Evolutionary conservation across 495 filamentous ascomycete species (phyloP).

Genomic region (Physcia stellaris): DNA sequence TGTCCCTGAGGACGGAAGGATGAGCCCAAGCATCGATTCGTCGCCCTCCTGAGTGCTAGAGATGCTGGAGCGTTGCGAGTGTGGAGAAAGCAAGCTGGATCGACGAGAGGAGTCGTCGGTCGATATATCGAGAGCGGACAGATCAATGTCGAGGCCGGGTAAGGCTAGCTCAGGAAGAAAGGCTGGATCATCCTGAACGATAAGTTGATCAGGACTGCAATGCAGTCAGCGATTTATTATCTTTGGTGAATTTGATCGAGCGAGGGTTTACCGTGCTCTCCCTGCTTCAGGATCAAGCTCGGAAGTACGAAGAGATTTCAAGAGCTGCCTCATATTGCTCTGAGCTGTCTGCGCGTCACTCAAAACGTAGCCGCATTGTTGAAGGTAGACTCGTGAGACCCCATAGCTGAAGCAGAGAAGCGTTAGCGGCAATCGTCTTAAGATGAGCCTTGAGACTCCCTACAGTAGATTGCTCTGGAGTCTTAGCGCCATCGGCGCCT

Average conservation of each 20-base stretch:
- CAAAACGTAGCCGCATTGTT: slow-evolving; percentile 79
- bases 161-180: slow-evolving; percentile 60
- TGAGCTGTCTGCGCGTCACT: slow-evolving; percentile 67
- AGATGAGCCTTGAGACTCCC: slow-evolving; percentile 19
- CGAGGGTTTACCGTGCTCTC: slow-evolving; percentile 49
- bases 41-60: slow-evolving; percentile 16
- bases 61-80: slow-evolving; percentile 21
- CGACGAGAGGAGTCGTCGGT: slow-evolving; percentile 21
- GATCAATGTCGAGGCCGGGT: slow-evolving; percentile 42
- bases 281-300: slow-evolving; percentile 59
- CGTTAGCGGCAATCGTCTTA: slow-evolving; percentile 4
- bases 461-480: slow-evolving; percentile 81
- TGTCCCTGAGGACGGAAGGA: slow-evolving; percentile 15
- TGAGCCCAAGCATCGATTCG: slow-evolving; percentile 13
- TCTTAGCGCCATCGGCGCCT: slow-evolving; percentile 79
- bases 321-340: slow-evolving; percentile 51
- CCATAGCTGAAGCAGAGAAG: slow-evolving; percentile 44
- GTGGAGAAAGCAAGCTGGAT: slow-evolving; percentile 21
- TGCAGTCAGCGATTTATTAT: too few species aligned
- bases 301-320: slow-evolving; percentile 38
- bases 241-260: background rate
- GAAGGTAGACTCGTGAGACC: slow-evolving; percentile 67
- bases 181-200: slow-evolving; percentile 73
- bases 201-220: slow-evolving; percentile 60
- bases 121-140: slow-evolving; percentile 23